phyloP scores from a whole-genome alignment of 495 filamentous ascomycete species.

The Apiosordaria backusii region DNA sequence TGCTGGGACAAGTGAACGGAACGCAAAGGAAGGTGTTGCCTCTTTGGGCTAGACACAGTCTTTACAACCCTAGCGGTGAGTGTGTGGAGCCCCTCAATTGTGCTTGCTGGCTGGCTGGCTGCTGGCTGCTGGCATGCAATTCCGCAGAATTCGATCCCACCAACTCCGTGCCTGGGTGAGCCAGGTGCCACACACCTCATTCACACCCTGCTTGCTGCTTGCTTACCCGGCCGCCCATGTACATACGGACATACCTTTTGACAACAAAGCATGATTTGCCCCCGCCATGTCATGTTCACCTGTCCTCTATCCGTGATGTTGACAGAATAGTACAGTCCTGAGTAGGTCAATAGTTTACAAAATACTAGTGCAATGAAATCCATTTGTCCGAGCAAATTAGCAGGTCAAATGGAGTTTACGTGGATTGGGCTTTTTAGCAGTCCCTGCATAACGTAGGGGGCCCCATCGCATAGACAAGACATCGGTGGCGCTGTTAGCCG shows the following conservation, averaged over 20 bases:
- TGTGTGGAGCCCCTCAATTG: conserved; percentile 9
- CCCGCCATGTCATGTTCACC: neutral
- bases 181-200: conserved; percentile 9
- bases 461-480: conserved; percentile 11
- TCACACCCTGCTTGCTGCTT: neutral
- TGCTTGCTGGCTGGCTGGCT: no score
- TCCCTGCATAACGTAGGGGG: neutral
- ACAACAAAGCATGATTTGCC: neutral
- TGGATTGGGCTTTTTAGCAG: neutral
- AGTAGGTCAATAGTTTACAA: neutral
- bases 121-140: conserved; percentile 25
- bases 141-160: conserved; percentile 31
- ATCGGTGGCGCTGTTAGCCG: conserved; percentile 44
- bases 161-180: conserved; percentile 22
- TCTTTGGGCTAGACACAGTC: neutral
- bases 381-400: neutral
- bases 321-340: neutral
- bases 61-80: neutral
- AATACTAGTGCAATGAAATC: neutral
- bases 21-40: neutral
- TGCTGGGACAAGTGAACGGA: neutral
- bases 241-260: neutral
- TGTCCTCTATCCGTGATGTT: neutral
- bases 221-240: conserved; percentile 1
- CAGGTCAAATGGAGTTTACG: neutral